These are phyloP conservation scores for Inonotus hispidus DNA, from an alignment of 1,284 basidiomycete genomes.

Conservation along the genomic window DNA sequence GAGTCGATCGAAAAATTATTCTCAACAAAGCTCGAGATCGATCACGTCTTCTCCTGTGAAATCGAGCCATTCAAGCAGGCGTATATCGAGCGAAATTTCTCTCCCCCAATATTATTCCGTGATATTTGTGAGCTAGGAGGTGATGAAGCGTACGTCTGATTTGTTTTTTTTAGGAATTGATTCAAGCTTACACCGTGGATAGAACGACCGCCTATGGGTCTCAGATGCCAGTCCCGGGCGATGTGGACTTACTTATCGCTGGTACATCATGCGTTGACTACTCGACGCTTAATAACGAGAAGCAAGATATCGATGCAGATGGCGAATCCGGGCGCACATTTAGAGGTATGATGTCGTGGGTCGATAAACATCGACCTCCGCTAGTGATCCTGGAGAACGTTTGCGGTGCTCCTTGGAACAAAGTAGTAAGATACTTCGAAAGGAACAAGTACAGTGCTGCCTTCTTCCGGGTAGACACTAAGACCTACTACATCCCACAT, in stretches of 20 bases:
- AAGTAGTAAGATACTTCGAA: constrained; percentile 73
- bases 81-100: constrained; percentile 95
- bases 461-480: constrained; percentile 80
- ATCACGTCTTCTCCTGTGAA: constrained; percentile 97
- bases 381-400: constrained; percentile 95
- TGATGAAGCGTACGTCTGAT: constrained; percentile 56
- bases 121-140: constrained; percentile 91
- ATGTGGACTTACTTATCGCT: constrained; percentile 87
- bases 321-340: constrained; percentile 91
- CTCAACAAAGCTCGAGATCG: constrained; percentile 61
- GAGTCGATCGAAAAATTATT: constrained; percentile 70
- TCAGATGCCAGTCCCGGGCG: constrained; percentile 79
- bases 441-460: constrained; percentile 75
- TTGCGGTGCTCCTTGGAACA: constrained; percentile 84
- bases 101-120: constrained; percentile 85
- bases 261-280: constrained; percentile 97
- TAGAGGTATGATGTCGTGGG: constrained; percentile 91
- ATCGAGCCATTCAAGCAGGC: constrained; percentile 98
- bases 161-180: constrained; percentile 15
- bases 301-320: constrained; percentile 82
- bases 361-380: constrained; percentile 80
- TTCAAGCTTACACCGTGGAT: constrained; percentile 12
- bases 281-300: constrained; percentile 90
- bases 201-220: constrained; percentile 92
- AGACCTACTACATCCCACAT: constrained; percentile 92